Base-by-base conservation (phyloP, 495 filamentous ascomycete species). In the Hypoxylon cercidicola region DNA sequence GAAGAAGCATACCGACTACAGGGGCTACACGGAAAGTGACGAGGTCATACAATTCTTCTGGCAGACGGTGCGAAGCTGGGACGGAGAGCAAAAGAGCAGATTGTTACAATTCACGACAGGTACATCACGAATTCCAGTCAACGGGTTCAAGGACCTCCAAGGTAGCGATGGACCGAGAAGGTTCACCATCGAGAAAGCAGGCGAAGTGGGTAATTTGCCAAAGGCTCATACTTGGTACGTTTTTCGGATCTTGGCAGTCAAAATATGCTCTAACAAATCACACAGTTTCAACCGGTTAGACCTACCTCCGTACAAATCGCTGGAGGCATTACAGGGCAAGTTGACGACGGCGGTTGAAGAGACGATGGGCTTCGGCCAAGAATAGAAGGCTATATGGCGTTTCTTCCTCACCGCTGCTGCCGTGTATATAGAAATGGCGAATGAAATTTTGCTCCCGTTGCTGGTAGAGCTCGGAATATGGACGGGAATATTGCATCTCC, bases 1-100 rank as follows among this genome's bases (percentile, higher is more conserved):
- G 95, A 99, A 99, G 89, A 99, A 99, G 81, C 95, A 99, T 79
- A 99, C 95, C n/a, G 95, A 99, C 74, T 99, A 99, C 79, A 88
- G 95, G 60, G 95, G 95, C n/a, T 99, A 99, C 81, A 97, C 96
- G 37, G 95, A 99, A 78, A 88, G 86, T 51, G 96, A 98, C 75
- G 92, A 97, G 72, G 96, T 98, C 28, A 96, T 99, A 66, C 88
- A 91, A 74, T 93, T 93, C 80, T 99, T 99, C 86, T 99, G 95
- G 95, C 95, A 97, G 84, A 94, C 92, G 54, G 81, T 99, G 68
- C 88, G 94, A 66, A 91, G 84, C 64, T 98, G 96, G 95, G 95
- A 99, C 74, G 92, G 94, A 15, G 95, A 99, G 75, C 96, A 98
- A 73, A 99, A 99, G 83, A 96, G 92, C 23, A 88, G 95, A 59